A percentile compares a stretch with the other conserved stretches of the same genome.
These are phyloP conservation scores for Euphorbia peplus DNA, from an alignment of 345 rosid species.

Conservation along the genomic window DNA sequence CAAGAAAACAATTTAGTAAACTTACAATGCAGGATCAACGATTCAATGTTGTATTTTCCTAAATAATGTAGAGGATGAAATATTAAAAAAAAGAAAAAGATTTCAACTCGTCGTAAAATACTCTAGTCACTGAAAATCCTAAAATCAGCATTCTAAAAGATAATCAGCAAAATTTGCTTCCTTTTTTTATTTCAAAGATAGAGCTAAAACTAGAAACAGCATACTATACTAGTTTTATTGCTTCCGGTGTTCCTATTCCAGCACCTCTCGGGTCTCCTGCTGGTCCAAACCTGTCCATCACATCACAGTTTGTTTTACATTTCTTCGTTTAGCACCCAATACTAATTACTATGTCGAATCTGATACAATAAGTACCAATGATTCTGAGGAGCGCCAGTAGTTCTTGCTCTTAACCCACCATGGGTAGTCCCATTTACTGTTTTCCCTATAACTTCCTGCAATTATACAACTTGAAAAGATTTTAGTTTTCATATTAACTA, in stretches of 20 bases:
- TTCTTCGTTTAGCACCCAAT: neutral
- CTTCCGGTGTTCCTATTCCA: conserved; percentile 96
- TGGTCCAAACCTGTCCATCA: conserved; percentile 80
- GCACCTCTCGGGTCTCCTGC: conserved; percentile 99
- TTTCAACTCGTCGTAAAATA: no score
- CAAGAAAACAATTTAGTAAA: no score
- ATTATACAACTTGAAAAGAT: conserved; percentile 8
- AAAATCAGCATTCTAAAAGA: no score
- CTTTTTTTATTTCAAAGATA: no score
- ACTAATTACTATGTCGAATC: no score
- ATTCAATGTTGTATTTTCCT: no score
- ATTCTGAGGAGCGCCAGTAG: conserved; percentile 98
- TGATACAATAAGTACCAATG: conserved; percentile 71
- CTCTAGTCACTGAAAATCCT: no score
- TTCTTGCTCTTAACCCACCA: conserved; percentile 92
- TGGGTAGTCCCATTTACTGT: conserved; percentile 93
- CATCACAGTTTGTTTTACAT: neutral
- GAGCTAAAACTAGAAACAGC: neutral
- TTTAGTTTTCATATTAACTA: no score
- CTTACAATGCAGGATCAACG: no score
- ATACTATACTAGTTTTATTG: conserved; percentile 71
- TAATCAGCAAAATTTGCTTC: no score
- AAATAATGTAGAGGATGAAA: no score
- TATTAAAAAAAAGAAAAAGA: no score
- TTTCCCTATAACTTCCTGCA: conserved; percentile 87